Evolutionary conservation across 352 stramenopile genomes (phyloP).

Genomic region (Phytophthora nicotianae): DNA sequence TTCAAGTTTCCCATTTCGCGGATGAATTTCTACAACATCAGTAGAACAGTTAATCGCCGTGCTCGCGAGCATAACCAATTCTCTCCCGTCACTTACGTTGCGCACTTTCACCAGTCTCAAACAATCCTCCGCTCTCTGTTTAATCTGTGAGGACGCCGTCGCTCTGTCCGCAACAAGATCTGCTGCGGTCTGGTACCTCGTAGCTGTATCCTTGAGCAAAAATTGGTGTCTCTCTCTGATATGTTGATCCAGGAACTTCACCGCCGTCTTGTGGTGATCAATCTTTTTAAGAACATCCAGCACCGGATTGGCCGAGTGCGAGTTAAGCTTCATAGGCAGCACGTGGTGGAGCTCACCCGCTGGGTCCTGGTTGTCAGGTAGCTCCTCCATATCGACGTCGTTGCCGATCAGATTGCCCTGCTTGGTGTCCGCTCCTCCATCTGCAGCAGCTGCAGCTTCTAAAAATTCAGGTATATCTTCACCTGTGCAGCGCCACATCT

Average conservation of each 20-base stretch:
- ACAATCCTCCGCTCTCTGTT: slow-evolving; percentile 63
- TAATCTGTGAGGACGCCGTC: slow-evolving; percentile 50
- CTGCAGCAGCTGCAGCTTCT: slow-evolving; percentile 22
- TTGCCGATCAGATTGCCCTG: not conserved
- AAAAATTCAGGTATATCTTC: slow-evolving; percentile 72
- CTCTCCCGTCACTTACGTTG: slow-evolving; percentile 59
- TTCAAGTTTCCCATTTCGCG: slow-evolving; percentile 59
- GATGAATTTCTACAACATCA: slow-evolving; percentile 67
- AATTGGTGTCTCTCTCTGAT: slow-evolving; percentile 66
- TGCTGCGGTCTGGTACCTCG: slow-evolving; percentile 53
- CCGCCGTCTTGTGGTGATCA: slow-evolving; percentile 70
- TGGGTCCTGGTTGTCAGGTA: slow-evolving; percentile 40
- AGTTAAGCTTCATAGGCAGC: slow-evolving; percentile 79
- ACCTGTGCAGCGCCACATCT: slow-evolving; percentile 80
- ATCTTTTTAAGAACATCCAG: slow-evolving; percentile 83
- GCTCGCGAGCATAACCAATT: not conserved
- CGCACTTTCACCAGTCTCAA: slow-evolving; percentile 75
- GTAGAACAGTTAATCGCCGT: not conserved
- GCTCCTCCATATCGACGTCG: slow-evolving; percentile 21
- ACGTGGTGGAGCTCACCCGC: slow-evolving; percentile 43
- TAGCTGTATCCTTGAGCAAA: slow-evolving; percentile 51
- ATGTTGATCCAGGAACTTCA: slow-evolving; percentile 66
- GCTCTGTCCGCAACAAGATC: slow-evolving; percentile 63
- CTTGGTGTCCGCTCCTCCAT: slow-evolving; percentile 15
- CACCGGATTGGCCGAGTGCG: slow-evolving; percentile 74